These are phyloP conservation scores for Pueraria montana DNA, from an alignment of 306 rosid species.

Conservation along the genomic window DNA sequence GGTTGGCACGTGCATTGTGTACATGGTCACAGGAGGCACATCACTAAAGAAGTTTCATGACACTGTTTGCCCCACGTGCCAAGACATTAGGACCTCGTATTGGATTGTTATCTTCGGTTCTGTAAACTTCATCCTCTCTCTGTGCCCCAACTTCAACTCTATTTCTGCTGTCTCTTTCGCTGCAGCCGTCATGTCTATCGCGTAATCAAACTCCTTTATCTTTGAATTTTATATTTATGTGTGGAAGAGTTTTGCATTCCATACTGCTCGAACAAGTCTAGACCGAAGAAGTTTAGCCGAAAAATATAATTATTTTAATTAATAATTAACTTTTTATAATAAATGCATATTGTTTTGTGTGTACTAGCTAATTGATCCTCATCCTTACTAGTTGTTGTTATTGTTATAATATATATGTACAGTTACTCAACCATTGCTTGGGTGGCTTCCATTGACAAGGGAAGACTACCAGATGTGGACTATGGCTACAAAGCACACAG, in stretches of 20 bases:
- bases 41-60: constrained; percentile 70
- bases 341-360: no score
- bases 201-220: no score
- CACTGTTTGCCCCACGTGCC: constrained; percentile 59
- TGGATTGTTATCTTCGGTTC: constrained; percentile 76
- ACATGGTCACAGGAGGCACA: constrained; percentile 80
- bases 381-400: no score
- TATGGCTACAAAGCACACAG: no score
- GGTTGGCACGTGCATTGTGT: constrained; percentile 77
- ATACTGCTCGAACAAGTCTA: no score
- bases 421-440: constrained; percentile 90
- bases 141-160: constrained; percentile 84
- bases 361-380: no score
- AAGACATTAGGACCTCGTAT: constrained; percentile 49
- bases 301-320: no score
- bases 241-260: no score
- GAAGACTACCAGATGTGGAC: constrained; percentile 33
- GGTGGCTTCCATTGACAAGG: constrained; percentile 62
- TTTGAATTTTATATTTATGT: no score
- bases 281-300: no score
- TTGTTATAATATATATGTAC: no score
- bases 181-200: constrained; percentile 77
- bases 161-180: constrained; percentile 69
- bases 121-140: constrained; percentile 69
- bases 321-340: no score